Evolutionary conservation across 2,329 filamentous ascomycete species (phyloP), one percentile per base, ranked within the genome.

Genomic region (Fusarium coffeatum): DNA sequence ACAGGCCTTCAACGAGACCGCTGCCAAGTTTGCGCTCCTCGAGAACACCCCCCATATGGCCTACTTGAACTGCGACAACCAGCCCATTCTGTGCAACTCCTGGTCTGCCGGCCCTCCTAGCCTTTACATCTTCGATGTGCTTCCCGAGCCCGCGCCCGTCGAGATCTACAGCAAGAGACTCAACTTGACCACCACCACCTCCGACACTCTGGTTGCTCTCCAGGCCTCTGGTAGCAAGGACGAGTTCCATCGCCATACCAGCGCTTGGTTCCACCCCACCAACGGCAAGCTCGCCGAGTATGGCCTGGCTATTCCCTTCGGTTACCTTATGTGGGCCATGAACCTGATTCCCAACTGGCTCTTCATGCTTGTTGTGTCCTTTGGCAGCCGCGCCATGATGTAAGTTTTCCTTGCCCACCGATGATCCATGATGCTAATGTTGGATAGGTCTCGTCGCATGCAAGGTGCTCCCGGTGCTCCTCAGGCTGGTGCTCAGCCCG

Each of bases 321-420:
- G 86, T 60, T 94, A 92, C 77, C 72, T 86, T 54, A 83, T 93
- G 72, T 93, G 88, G 87, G 84, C 84, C 70, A 88, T 92, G 75
- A 85, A 86, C 74, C 81, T 91, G 50, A 80, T 93, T 62, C 87
- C 92, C 61, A 89, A 90, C 83, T 95, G 92, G 92, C 81, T 88
- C 58, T 89, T 93, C 76, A 94, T 95, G 92, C 85, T 95, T 72
- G 78, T 88, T 50, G 85, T 95, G 73, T 92, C 90, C 55, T 89
- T 94, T 78, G 76, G 91, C 69, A 93, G 89, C 85, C 87, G 92
- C 77, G 87, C 84, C 61, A 87, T 94, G 80, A 93, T 94, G 92
- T 93, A 83, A 87, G 91, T 85, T 56, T 22, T 40, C 20, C 10
- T 32, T 30, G 23, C 8, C 20, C 48, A 34, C 15, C 59, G 68